A percentile compares a stretch with the other conserved stretches of the same genome.
Evolutionary conservation across 2,329 filamentous ascomycete species (phyloP).

Genomic region (Ceratocystis colombiana): DNA sequence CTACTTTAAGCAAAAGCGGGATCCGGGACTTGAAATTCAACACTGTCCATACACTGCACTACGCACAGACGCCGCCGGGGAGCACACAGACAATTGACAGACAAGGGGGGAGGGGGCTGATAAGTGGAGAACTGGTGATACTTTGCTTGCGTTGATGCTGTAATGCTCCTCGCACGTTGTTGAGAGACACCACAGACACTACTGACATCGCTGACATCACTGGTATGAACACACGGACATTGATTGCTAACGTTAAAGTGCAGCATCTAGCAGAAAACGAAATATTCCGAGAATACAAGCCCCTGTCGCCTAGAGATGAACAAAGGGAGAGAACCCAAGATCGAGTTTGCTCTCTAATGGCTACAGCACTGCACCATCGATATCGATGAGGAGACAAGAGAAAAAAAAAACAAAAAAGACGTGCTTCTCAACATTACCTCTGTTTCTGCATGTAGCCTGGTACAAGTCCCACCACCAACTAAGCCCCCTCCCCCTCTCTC

Average conservation of each 20-base stretch:
- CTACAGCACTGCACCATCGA: neutral
- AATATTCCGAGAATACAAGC: neutral
- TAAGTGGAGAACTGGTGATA: slow-evolving; percentile 4
- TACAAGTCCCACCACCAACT: neutral
- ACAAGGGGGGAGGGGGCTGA: neutral
- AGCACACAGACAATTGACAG: slow-evolving; percentile 13
- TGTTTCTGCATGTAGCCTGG: slow-evolving; percentile 3
- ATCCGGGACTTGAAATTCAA: slow-evolving; percentile 13
- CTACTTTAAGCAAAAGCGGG: slow-evolving; percentile 1
- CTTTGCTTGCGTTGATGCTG: neutral
- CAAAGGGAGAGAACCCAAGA: too few species aligned
- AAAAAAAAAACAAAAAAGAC: neutral
- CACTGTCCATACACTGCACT: neutral
- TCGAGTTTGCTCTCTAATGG: too few species aligned
- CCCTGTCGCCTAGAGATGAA: neutral
- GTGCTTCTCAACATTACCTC: neutral
- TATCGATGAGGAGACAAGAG: neutral
- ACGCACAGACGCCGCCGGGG: slow-evolving; percentile 4
- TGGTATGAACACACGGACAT: neutral
- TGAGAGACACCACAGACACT: slow-evolving; percentile 1
- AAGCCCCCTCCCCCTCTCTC: too few species aligned
- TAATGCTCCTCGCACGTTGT: slow-evolving; percentile 1
- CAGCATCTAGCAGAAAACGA: neutral
- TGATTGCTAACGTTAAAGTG: neutral
- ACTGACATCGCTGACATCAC: neutral